These are phyloP conservation scores for Aspergillus heteromorphus DNA, from an alignment of 495 filamentous ascomycete species.

Conservation along the genomic window DNA sequence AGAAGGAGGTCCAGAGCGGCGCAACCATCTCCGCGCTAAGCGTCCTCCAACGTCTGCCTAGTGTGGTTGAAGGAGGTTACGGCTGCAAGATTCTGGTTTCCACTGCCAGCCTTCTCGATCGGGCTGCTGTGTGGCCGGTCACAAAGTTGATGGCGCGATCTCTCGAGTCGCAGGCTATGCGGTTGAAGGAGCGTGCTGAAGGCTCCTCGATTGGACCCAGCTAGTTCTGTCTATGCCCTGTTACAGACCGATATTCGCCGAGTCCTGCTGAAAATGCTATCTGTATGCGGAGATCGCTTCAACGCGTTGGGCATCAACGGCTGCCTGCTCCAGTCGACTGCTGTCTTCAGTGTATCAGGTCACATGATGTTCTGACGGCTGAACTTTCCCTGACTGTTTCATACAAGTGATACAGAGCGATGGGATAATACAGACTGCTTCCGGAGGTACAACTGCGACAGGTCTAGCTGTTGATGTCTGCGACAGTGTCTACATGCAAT, in stretches of 20 bases:
- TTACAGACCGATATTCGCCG: no score
- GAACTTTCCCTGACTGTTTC: no score
- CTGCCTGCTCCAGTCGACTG: no score
- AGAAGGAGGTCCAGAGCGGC: constrained; percentile 44
- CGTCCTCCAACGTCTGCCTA: constrained; percentile 49
- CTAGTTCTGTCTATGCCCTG: constrained; percentile 21
- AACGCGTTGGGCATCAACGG: not conserved
- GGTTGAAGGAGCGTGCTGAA: constrained; percentile 69
- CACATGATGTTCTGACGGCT: no score
- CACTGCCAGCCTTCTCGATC: constrained; percentile 84
- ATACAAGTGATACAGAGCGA: no score
- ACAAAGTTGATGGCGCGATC: constrained; percentile 84
- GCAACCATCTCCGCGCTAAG: constrained; percentile 46
- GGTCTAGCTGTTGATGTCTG: no score
- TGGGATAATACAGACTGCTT: no score
- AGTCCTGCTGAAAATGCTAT: no score
- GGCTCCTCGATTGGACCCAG: constrained; percentile 50
- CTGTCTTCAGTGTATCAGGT: no score
- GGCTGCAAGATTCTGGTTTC: constrained; percentile 81
- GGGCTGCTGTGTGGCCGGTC: constrained; percentile 90
- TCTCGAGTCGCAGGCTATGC: constrained; percentile 77
- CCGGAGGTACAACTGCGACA: no score
- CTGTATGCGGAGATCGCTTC: no score
- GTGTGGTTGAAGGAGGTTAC: constrained; percentile 63
- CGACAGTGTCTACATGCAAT: no score